Evolutionary conservation across 1,139 yeast genomes (phyloP).

Genomic region (Suhomyces taliae): DNA sequence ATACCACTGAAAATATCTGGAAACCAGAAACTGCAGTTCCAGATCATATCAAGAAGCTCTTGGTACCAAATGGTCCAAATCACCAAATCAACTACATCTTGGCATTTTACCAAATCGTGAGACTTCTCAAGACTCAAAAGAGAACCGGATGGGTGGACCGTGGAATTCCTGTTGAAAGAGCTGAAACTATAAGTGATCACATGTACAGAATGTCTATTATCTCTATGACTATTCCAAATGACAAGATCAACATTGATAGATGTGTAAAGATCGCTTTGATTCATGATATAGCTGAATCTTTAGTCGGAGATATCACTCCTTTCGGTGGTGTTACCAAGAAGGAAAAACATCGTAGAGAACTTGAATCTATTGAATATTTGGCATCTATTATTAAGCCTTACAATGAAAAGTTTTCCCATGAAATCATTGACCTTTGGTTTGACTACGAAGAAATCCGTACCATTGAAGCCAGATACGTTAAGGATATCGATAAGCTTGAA

Average conservation of each 20-base stretch:
- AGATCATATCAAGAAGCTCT: conserved; percentile 41
- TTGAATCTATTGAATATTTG: conserved; percentile 68
- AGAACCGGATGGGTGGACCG: conserved; percentile 95
- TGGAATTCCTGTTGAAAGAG: conserved; percentile 49
- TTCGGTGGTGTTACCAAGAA: conserved; percentile 64
- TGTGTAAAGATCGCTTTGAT: conserved; percentile 87
- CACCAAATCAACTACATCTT: conserved; percentile 50
- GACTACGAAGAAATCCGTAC: conserved; percentile 87
- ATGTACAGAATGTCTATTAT: conserved; percentile 95
- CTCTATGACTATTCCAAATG: conserved; percentile 64
- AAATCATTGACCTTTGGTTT: conserved; percentile 74
- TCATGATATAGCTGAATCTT: conserved; percentile 91
- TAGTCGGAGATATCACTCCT: conserved; percentile 96
- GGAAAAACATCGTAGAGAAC: conserved; percentile 81
- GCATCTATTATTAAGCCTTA: conserved; percentile 62
- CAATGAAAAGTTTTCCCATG: conserved; percentile 62
- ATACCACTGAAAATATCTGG: conserved; percentile 42
- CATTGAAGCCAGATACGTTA: conserved; percentile 83
- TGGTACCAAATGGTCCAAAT: conserved; percentile 26
- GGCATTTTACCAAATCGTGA: conserved; percentile 75
- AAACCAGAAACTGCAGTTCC: conserved; percentile 63
- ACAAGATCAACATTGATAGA: conserved; percentile 36
- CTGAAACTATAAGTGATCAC: conserved; percentile 87
- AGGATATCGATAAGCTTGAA: conserved; percentile 93
- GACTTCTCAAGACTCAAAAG: conserved; percentile 72